These are phyloP conservation scores for Umbelopsis sp. DNA, from an alignment of 192 early-diverging fungal genomes.

Conservation along the genomic window DNA sequence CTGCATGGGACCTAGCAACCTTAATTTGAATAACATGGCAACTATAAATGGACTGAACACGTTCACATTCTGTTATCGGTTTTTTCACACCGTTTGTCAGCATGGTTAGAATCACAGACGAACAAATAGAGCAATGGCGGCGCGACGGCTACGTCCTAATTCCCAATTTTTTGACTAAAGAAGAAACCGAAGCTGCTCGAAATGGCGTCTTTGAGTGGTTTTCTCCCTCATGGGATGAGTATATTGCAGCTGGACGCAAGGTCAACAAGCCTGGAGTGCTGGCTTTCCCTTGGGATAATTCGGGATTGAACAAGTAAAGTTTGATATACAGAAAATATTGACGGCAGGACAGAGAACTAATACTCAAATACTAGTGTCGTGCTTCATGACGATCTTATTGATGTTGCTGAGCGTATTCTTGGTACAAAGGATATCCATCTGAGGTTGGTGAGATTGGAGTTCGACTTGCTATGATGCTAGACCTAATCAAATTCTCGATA, in stretches of 20 bases:
- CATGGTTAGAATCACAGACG: slow-evolving; percentile 15
- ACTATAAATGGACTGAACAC: too few species aligned
- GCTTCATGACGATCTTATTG: slow-evolving; percentile 10
- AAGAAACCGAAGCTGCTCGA: neutral
- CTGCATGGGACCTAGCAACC: too few species aligned
- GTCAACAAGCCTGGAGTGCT: neutral
- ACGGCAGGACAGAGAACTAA: neutral
- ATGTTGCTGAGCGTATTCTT: slow-evolving; percentile 9
- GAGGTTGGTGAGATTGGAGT: neutral
- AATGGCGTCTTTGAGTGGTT: slow-evolving; percentile 1
- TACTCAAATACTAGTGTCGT: neutral
- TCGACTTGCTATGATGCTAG: too few species aligned
- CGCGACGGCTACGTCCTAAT: slow-evolving; percentile 6
- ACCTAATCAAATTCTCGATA: neutral
- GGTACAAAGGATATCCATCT: slow-evolving; percentile 11
- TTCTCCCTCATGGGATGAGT: slow-evolving; percentile 8
- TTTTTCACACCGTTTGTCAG: neutral
- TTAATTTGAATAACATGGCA: too few species aligned
- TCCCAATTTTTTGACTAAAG: slow-evolving; percentile 1
- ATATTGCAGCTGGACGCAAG: slow-evolving; percentile 4
- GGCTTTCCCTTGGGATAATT: slow-evolving; percentile 10
- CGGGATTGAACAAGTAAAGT: slow-evolving; percentile 5
- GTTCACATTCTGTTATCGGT: neutral
- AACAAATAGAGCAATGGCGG: slow-evolving; percentile 13
- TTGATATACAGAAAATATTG: neutral